Conservation (phyloP, 495 filamentous ascomycete genomes). For the Penicillium ucsense region DNA sequence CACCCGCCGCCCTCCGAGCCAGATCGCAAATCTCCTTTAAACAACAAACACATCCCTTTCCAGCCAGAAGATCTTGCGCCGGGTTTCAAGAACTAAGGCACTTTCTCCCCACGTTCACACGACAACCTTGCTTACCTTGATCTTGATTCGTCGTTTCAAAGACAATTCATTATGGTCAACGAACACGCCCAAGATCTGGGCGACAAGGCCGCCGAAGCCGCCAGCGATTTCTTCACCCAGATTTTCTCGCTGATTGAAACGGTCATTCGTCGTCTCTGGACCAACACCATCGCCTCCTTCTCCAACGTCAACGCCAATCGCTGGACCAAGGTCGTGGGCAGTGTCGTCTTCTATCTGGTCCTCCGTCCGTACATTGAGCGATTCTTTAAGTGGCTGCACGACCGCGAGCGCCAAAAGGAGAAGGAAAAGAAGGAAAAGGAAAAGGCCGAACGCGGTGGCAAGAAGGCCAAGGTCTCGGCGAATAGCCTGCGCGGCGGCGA, state of each 20-base stretch:
- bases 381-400: slow-evolving; percentile 43
- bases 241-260: slow-evolving; percentile 20
- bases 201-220: slow-evolving; percentile 20
- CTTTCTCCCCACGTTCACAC: no score
- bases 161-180: slow-evolving; percentile 13
- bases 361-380: slow-evolving; percentile 55
- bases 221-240: slow-evolving; percentile 27
- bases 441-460: slow-evolving; percentile 24
- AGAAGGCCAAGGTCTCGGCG: slow-evolving; percentile 52
- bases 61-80: background rate
- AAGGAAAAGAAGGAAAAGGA: slow-evolving; percentile 39
- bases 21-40: background rate
- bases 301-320: slow-evolving; percentile 41
- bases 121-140: no score
- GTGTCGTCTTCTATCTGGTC: slow-evolving; percentile 53
- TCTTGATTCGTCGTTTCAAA: no score
- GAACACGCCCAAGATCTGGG: slow-evolving; percentile 10
- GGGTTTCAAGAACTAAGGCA: no score
- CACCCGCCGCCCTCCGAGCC: background rate
- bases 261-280: slow-evolving; percentile 30
- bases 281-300: slow-evolving; percentile 47
- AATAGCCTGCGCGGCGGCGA: slow-evolving; percentile 48
- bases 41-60: background rate
- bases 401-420: slow-evolving; percentile 45
- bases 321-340: slow-evolving; percentile 52